phyloP scores from a whole-genome alignment of 2,329 filamentous ascomycete genomes.

The Alternaria brassicicola region DNA sequence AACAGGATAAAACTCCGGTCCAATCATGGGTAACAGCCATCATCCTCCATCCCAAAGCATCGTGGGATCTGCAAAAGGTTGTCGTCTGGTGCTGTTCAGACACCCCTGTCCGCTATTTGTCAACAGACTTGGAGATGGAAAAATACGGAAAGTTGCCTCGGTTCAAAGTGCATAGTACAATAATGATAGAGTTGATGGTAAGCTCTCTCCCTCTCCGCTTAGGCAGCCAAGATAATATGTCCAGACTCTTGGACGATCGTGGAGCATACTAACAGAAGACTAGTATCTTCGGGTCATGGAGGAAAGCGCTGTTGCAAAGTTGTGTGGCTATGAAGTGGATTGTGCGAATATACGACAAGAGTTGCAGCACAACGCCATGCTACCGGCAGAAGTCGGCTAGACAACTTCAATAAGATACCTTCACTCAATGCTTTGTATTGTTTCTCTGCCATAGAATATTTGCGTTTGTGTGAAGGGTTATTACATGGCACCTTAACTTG shows the following conservation, averaged over 20 bases:
- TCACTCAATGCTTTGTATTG: neutral
- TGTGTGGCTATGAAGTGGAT: neutral
- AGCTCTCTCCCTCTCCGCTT: neutral
- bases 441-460: neutral
- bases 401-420: neutral
- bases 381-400: neutral
- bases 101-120: neutral
- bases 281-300: neutral
- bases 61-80: neutral
- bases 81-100: neutral
- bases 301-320: neutral
- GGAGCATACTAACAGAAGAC: neutral
- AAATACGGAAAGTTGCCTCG: neutral
- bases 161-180: neutral
- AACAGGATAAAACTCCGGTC: neutral
- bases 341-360: neutral
- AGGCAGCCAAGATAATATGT: neutral
- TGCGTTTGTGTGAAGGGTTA: neutral
- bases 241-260: neutral
- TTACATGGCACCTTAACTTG: neutral
- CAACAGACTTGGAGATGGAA: neutral
- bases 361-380: neutral
- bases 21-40: neutral
- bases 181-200: neutral
- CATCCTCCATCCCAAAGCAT: neutral